phyloP scores from a whole-genome alignment of 2,329 filamentous ascomycete species.

The Dactylellina sp. region DNA sequence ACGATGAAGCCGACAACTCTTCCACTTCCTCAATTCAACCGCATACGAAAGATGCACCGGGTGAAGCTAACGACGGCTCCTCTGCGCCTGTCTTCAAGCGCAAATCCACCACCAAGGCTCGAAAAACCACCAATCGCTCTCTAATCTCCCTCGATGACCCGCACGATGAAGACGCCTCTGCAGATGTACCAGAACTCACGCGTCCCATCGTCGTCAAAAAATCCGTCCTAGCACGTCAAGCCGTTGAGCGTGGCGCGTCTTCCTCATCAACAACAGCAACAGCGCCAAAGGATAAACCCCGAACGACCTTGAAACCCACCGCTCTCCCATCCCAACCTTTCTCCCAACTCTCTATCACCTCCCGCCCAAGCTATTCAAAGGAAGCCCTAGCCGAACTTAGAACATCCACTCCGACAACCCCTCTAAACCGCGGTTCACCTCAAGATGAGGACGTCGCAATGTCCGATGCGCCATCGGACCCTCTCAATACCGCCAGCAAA shows the following conservation, averaged over 20 bases:
- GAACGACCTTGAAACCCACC: conserved; percentile 35
- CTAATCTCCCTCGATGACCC: conserved; percentile 43
- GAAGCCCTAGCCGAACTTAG: conserved; percentile 51
- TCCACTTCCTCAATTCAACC: neutral
- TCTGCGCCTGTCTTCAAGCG: conserved; percentile 46
- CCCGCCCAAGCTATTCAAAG: conserved; percentile 43
- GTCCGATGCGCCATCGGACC: conserved; percentile 37
- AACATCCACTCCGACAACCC: conserved; percentile 48
- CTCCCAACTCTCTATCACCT: conserved; percentile 49
- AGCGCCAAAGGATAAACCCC: conserved; percentile 42
- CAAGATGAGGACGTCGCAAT: conserved; percentile 36
- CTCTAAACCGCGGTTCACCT: conserved; percentile 29
- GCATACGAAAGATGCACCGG: neutral
- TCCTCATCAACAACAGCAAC: neutral
- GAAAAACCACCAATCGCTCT: conserved; percentile 35
- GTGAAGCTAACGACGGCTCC: conserved; percentile 18
- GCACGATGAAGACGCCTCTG: conserved; percentile 20
- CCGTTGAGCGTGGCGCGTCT: conserved; percentile 41
- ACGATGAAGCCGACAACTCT: conserved; percentile 25
- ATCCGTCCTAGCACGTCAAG: conserved; percentile 40
- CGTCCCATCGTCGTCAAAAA: conserved; percentile 51
- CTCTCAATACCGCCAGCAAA: conserved; percentile 35
- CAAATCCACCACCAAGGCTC: conserved; percentile 41
- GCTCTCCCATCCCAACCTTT: conserved; percentile 45
- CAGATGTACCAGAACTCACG: conserved; percentile 22